A percentile compares a stretch with the other conserved stretches of the same genome.
phyloP scores from a whole-genome alignment of 768 basidiomycete species.

The Serendipita sp. region DNA sequence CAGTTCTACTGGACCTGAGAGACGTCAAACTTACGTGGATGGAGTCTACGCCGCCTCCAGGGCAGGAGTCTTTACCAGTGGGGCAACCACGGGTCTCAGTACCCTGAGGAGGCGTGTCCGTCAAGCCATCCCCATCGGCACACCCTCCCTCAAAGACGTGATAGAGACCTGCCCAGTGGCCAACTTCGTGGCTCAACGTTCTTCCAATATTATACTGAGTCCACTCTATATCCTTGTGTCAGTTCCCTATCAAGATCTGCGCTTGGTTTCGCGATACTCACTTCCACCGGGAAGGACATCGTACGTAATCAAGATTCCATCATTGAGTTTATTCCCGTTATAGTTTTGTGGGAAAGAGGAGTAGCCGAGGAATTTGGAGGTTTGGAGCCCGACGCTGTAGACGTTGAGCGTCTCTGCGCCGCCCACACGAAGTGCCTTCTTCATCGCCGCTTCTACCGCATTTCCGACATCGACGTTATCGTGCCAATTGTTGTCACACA shows the following conservation, averaged over 20 bases:
- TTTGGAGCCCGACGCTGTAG: background rate
- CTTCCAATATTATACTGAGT: conserved; percentile 8
- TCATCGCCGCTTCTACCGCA: background rate
- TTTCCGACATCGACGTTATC: background rate
- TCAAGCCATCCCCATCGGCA: conserved; percentile 14
- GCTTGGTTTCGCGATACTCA: no score
- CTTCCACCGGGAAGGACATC: conserved; percentile 26
- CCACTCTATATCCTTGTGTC: no score
- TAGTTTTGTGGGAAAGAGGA: conserved; percentile 36
- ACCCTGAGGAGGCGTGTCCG: conserved; percentile 16
- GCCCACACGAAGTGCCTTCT: background rate
- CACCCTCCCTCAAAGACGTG: conserved; percentile 28
- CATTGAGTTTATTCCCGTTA: conserved; percentile 26
- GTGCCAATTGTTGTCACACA: background rate
- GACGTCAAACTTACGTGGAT: conserved; percentile 8
- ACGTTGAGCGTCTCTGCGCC: background rate
- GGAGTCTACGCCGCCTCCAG: conserved; percentile 13
- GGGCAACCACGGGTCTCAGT: conserved; percentile 23
- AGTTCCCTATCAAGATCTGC: no score
- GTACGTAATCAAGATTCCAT: conserved; percentile 29
- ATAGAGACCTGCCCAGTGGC: conserved; percentile 26
- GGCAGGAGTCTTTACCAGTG: conserved; percentile 21
- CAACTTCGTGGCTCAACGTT: conserved; percentile 26
- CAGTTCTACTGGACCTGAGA: no score
- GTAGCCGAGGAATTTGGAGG: conserved; percentile 18